A percentile compares a stretch with the other conserved stretches of the same genome.
Conservation (phyloP, 2,329 filamentous ascomycete species). For the Colletotrichum spaethianum region DNA sequence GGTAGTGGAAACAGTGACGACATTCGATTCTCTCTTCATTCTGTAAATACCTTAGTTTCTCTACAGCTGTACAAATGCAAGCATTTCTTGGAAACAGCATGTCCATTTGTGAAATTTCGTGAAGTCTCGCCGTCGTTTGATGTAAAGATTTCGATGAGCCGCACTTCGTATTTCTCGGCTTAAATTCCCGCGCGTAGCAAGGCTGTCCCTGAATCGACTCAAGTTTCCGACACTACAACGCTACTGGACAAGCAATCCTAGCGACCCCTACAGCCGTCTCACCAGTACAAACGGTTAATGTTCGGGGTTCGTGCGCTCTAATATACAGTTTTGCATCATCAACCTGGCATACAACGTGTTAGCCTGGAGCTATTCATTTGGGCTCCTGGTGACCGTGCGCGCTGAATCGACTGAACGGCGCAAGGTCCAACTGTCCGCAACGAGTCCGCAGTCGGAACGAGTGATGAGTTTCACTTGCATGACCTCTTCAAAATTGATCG, state of each 20-base stretch:
- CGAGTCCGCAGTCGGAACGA: neutral
- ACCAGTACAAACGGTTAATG: neutral
- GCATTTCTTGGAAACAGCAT: neutral
- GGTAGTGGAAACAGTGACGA: neutral
- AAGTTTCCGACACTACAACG: neutral
- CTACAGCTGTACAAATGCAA: neutral
- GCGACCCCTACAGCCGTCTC: neutral
- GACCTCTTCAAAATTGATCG: too few species aligned
- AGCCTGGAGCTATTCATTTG: neutral
- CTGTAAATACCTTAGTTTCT: constrained; percentile 11
- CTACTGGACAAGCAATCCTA: neutral
- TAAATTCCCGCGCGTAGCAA: neutral
- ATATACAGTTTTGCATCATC: neutral
- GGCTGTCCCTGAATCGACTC: neutral
- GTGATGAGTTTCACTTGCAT: neutral
- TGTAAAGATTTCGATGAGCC: neutral
- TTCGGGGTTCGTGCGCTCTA: neutral
- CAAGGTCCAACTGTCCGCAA: neutral
- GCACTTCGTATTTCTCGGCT: neutral
- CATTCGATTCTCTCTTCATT: constrained; percentile 1
- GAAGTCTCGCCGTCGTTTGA: neutral
- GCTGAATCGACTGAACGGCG: neutral
- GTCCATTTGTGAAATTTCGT: neutral
- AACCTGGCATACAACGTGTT: neutral
- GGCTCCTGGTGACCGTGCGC: neutral